Conservation (phyloP, 192 early-diverging fungal genomes). For the Podila verticillata region DNA sequence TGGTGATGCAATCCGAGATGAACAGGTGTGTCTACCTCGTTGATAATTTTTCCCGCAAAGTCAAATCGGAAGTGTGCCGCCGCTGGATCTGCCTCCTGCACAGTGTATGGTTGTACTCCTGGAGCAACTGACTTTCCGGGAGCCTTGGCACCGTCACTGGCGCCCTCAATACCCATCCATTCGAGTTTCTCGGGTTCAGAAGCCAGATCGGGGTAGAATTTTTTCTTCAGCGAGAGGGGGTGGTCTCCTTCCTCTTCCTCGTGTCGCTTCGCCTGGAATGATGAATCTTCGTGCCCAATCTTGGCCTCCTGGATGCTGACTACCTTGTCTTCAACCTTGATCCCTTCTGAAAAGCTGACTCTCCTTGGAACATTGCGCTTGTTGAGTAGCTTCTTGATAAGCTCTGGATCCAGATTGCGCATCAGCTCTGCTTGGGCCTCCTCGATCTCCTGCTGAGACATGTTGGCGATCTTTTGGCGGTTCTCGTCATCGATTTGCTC, state of each 20-base stretch:
- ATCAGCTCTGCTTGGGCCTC: conserved; percentile 75
- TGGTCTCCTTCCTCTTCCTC: conserved; percentile 53
- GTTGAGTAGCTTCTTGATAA: conserved; percentile 70
- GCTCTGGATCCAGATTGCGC: conserved; percentile 66
- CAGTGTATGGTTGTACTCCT: conserved; percentile 60
- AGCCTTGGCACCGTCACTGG: conserved; percentile 21
- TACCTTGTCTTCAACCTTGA: conserved; percentile 30
- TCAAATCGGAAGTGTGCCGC: conserved; percentile 77
- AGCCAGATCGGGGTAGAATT: conserved; percentile 63
- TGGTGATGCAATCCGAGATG: conserved; percentile 90
- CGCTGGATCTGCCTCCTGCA: conserved; percentile 55
- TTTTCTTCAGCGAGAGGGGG: conserved; percentile 55
- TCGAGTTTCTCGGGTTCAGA: conserved; percentile 72
- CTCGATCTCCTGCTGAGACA: conserved; percentile 78
- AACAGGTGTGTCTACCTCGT: conserved; percentile 60
- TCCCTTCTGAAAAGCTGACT: conserved; percentile 39
- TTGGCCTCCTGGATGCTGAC: conserved; percentile 37
- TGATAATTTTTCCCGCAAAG: conserved; percentile 78
- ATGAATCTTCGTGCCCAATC: conserved; percentile 7
- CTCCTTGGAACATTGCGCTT: conserved; percentile 42
- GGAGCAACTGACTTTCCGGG: conserved; percentile 53
- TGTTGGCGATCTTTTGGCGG: conserved; percentile 56
- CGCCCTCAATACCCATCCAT: conserved; percentile 67
- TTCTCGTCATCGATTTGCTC: conserved; percentile 68
- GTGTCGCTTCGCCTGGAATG: conserved; percentile 33